Evolutionary conservation across 176 grass and related monocot species (phyloP), one percentile per base, ranked within the genome.

Genomic region (Bonia amplexicaulis): DNA sequence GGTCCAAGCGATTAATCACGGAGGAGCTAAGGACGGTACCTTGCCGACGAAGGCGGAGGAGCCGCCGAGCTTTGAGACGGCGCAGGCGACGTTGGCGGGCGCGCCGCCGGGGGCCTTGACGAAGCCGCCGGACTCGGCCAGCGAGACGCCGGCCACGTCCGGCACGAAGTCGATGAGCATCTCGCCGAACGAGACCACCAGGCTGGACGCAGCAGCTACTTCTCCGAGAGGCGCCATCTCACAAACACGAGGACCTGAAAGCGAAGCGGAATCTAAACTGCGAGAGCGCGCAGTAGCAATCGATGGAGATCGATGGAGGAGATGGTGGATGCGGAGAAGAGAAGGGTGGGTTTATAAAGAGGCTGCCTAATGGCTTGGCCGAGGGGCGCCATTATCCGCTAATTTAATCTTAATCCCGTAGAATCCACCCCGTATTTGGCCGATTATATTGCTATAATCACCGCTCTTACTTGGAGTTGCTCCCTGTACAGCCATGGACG

Each of bases 141-240:
- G 95, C 15, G 95, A 97, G 27, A 97, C 39, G 1, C 95, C 92
- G 5, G 95, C 90, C 0, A 89, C 88, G 83, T 97, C 84, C 0
- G 92, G 95, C 6, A 97, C 92, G 88, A 94, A 97, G 73, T 97
- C 95, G 77, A 97, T 94, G 1, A 94, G 86, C 95, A 97, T 97
- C 88, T 97, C 95, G 6, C 95, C 95, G 29, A 97, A 97, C 0
- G 87, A 94, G 2, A 97, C 92, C 7, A 97, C 91, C 12, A 97
- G 74, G 74, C 73, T 82, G 0, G 81, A 22, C 1, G 25, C 84
- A 6, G 74, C 83, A 1, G 45, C 71, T 35, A 25, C 74, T 0
- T 89, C 90, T 13, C 83, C 84, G 13, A 90, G 63, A 0, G 91
- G 74, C 11, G 91, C 91, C 91, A 89, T 89, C 10, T 69, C 7